A percentile compares a stretch with the other conserved stretches of the same genome.
phyloP scores from a whole-genome alignment of 257 asterid genomes.

The Solanum microdontum region DNA sequence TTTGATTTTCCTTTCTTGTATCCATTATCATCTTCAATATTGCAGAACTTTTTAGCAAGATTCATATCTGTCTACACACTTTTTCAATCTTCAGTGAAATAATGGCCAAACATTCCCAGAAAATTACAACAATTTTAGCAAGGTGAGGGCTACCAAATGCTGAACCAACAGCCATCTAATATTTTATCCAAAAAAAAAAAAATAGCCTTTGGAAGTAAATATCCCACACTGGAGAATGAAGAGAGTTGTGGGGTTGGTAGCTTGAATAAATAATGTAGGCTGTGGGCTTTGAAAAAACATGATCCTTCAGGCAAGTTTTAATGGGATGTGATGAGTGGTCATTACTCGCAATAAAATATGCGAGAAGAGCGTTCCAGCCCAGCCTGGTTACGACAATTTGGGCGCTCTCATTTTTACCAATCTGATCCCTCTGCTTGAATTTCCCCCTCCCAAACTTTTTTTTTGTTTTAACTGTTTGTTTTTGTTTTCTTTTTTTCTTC shows the following conservation, averaged over 20 bases:
- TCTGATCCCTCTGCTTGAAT: neutral
- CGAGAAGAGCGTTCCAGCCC: neutral
- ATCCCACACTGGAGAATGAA: neutral
- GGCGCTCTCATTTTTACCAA: neutral
- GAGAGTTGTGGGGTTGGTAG: neutral
- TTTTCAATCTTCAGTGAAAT: neutral
- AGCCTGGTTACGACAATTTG: neutral
- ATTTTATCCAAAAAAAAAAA: neutral
- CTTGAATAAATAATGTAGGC: neutral
- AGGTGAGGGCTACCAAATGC: neutral
- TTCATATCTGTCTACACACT: neutral
- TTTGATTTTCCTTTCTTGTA: neutral
- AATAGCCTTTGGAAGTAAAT: neutral
- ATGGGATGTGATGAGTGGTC: neutral
- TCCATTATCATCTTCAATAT: neutral
- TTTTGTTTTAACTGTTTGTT: no score
- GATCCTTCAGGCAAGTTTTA: neutral
- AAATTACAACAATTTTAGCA: neutral
- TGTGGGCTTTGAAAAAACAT: fast-evolving
- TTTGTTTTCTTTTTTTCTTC: no score
- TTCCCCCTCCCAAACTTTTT: neutral
- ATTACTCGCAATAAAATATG: neutral
- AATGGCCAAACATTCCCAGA: neutral
- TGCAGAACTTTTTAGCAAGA: neutral
- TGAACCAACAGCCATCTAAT: neutral